These are phyloP conservation scores for Apiotrichum gamsii DNA, from an alignment of 1,284 basidiomycete genomes.

Conservation along the genomic window DNA sequence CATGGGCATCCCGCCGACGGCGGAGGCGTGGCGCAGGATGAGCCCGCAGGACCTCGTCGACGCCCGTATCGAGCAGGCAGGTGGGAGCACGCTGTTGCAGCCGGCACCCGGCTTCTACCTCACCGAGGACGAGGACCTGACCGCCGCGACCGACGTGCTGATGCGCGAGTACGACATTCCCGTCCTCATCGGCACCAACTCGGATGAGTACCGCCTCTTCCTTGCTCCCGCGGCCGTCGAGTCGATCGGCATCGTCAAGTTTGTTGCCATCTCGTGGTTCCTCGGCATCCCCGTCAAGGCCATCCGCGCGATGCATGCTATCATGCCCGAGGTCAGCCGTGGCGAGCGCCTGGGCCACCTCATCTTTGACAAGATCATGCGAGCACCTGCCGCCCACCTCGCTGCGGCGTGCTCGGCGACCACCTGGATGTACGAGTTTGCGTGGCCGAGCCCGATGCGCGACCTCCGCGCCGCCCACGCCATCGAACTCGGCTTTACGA, in stretches of 20 bases:
- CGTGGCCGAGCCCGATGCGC: background rate
- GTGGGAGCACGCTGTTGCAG: background rate
- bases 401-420: background rate
- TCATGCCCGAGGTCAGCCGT: background rate
- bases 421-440: constrained; percentile 6
- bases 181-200: constrained; percentile 1
- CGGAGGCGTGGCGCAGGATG: background rate
- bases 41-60: background rate
- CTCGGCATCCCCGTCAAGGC: background rate
- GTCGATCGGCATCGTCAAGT: background rate
- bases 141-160: too few species aligned
- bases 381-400: background rate
- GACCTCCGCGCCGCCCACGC: constrained; percentile 2
- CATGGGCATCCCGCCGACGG: background rate
- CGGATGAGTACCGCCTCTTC: constrained; percentile 3
- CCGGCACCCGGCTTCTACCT: background rate
- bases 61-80: background rate
- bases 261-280: background rate
- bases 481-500: background rate
- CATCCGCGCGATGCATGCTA: background rate
- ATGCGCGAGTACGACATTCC: background rate
- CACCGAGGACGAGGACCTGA: background rate
- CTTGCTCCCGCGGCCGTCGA: background rate
- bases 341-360: background rate
- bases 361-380: background rate